These are phyloP conservation scores for Phytophthora constricta DNA, from an alignment of 352 stramenopile genomes.

Conservation along the genomic window DNA sequence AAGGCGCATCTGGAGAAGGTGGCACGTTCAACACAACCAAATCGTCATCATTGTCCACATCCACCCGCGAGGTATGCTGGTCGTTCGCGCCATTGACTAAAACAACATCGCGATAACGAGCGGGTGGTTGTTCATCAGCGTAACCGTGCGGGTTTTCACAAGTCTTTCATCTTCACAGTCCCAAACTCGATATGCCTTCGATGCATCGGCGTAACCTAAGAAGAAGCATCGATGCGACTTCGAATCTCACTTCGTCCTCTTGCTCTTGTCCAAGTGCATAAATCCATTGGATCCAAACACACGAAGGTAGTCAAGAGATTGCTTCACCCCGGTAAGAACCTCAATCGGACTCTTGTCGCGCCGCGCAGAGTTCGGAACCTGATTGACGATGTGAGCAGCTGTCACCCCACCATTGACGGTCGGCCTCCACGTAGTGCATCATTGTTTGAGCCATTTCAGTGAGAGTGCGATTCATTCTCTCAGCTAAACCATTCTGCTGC, in stretches of 20 bases:
- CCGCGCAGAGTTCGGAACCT: slow-evolving; percentile 19
- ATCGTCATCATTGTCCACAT: too few species aligned
- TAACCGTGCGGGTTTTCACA: slow-evolving; percentile 1
- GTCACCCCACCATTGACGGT: slow-evolving; percentile 24
- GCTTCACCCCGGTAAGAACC: slow-evolving; percentile 7
- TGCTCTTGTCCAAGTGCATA: slow-evolving; percentile 22
- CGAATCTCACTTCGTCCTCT: slow-evolving; percentile 15
- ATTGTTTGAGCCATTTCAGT: slow-evolving; percentile 11
- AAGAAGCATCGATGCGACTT: slow-evolving; percentile 19
- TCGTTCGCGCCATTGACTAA: not conserved
- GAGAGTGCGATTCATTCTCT: slow-evolving; percentile 18
- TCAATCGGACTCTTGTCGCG: slow-evolving; percentile 9
- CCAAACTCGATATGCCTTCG: slow-evolving; percentile 5
- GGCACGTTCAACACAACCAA: not conserved
- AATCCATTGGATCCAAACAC: slow-evolving; percentile 23
- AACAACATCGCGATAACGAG: slow-evolving; percentile 2
- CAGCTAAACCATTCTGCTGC: slow-evolving; percentile 21
- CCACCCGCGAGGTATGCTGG: too few species aligned
- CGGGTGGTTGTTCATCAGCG: not conserved
- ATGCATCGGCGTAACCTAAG: slow-evolving; percentile 12
- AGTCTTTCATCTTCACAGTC: not conserved
- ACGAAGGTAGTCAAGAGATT: slow-evolving; percentile 18
- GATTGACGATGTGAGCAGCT: slow-evolving; percentile 15
- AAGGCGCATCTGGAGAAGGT: not conserved
- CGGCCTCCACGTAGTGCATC: slow-evolving; percentile 8